Percentiles rank a stretch among this genome's conserved stretches.
These are phyloP conservation scores for Beauveria sp. DNA, from an alignment of 2,329 filamentous ascomycete genomes.

Conservation along the genomic window DNA sequence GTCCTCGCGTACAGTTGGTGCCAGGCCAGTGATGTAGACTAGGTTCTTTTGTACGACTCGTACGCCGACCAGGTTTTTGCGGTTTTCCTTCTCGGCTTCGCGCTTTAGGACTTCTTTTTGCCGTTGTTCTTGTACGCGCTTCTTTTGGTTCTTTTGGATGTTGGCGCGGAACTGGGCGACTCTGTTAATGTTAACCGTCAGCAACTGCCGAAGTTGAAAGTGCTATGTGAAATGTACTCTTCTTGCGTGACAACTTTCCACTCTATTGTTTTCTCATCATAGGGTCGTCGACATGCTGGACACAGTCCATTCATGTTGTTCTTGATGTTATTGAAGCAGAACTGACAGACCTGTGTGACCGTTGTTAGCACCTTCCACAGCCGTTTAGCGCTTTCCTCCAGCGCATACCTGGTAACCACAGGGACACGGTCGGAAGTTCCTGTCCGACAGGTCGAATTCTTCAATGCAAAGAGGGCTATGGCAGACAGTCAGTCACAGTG, in stretches of 20 bases:
- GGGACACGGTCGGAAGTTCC: conserved; percentile 93
- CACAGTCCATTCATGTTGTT: conserved; percentile 96
- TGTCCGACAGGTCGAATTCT: conserved; percentile 96
- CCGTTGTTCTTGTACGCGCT: conserved; percentile 70
- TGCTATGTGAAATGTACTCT: conserved; percentile 57
- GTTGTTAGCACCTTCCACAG: conserved; percentile 10
- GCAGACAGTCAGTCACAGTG: conserved; percentile 14
- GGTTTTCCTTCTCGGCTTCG: conserved; percentile 89
- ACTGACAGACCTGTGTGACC: conserved; percentile 84
- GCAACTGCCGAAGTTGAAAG: not conserved
- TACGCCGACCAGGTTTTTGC: conserved; percentile 92
- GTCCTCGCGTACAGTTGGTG: conserved; percentile 85
- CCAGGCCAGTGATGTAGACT: conserved; percentile 93
- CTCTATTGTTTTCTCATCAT: conserved; percentile 94
- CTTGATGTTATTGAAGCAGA: conserved; percentile 99
- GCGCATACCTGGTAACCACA: conserved; percentile 87
- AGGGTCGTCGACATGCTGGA: conserved; percentile 91
- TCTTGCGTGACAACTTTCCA: conserved; percentile 93
- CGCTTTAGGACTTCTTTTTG: conserved; percentile 96
- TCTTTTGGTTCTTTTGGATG: conserved; percentile 86
- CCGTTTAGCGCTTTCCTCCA: not conserved
- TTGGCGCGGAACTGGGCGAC: conserved; percentile 69
- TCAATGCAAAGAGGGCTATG: conserved; percentile 94
- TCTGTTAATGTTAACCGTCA: conserved; percentile 30
- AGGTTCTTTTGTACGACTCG: conserved; percentile 97